A percentile compares a stretch with the other conserved stretches of the same genome.
Conservation (phyloP, 106 monocot species). For the Dendrobium nobile region DNA sequence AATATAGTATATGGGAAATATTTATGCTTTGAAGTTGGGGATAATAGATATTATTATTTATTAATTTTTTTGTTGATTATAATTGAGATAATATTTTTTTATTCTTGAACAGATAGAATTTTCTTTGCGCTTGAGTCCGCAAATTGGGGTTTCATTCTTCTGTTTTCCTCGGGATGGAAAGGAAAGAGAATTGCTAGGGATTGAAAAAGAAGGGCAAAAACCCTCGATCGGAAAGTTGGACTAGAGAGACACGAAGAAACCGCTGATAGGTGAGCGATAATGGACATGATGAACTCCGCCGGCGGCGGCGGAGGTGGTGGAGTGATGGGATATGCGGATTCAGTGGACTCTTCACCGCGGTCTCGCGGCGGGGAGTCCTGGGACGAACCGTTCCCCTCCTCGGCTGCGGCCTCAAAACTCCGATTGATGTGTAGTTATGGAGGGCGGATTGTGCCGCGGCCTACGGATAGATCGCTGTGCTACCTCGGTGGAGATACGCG, state of each 20-base stretch:
- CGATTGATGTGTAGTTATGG: slow-evolving; percentile 97
- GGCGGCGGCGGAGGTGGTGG: slow-evolving; percentile 14
- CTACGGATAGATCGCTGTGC: slow-evolving; percentile 84
- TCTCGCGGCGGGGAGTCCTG: slow-evolving; percentile 83
- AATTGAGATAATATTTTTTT: too few species aligned
- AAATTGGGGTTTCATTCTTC: neutral
- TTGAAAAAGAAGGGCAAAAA: neutral
- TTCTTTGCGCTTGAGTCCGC: neutral
- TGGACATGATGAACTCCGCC: slow-evolving; percentile 18
- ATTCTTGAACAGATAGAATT: too few species aligned
- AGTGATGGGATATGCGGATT: slow-evolving; percentile 45
- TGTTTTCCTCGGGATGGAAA: neutral
- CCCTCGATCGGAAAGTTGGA: neutral
- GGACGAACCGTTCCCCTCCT: slow-evolving; percentile 56
- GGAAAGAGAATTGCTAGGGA: neutral
- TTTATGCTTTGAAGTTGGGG: too few species aligned
- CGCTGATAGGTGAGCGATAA: neutral
- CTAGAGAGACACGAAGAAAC: neutral
- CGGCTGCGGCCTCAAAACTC: slow-evolving; percentile 38
- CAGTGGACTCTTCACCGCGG: slow-evolving; percentile 77
- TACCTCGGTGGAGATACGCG: slow-evolving; percentile 96
- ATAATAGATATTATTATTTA: too few species aligned
- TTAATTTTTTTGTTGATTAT: too few species aligned
- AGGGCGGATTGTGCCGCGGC: slow-evolving; percentile 89
- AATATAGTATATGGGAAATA: too few species aligned